Evolutionary conservation across 768 basidiomycete genomes (phyloP).

Genomic region (Pleurotus tuber-regium): DNA sequence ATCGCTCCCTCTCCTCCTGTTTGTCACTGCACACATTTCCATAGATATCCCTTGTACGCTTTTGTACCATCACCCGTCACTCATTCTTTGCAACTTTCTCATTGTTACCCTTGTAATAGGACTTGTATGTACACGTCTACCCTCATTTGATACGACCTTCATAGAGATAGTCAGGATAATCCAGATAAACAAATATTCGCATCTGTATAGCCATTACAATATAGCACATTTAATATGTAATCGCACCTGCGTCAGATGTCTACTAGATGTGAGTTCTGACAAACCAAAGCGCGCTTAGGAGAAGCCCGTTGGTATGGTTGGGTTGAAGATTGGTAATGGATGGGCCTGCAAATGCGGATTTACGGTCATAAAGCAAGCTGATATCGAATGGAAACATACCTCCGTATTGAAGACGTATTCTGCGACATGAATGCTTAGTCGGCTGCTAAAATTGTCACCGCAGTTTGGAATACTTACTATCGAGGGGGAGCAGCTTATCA

Average conservation of each 20-base stretch:
- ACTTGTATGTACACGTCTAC: background rate
- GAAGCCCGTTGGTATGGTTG: conserved; percentile 50
- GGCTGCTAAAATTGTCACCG: too few relatives aligned
- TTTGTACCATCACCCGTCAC: conserved; percentile 4
- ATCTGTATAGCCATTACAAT: background rate
- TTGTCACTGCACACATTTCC: background rate
- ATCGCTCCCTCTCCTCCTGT: too few relatives aligned
- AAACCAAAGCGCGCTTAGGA: conserved; percentile 17
- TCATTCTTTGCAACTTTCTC: background rate
- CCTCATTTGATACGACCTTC: background rate
- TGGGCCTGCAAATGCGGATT: conserved; percentile 58
- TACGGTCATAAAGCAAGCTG: too few relatives aligned
- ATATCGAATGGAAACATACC: too few relatives aligned
- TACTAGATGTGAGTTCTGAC: background rate
- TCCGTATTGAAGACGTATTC: conserved; percentile 6
- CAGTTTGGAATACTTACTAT: conserved; percentile 57
- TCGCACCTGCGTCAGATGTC: conserved; percentile 1
- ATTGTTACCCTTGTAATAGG: background rate
- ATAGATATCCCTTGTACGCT: background rate
- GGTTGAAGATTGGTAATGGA: conserved; percentile 67
- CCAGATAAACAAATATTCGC: background rate
- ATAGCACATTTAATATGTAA: conserved; percentile 9
- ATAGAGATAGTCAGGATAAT: conserved; percentile 1
- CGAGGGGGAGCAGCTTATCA: conserved; percentile 64
- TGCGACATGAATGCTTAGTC: background rate